A percentile compares a stretch with the other conserved stretches of the same genome.
phyloP scores from a whole-genome alignment of 1,139 yeast genomes.

The Zygoascus meyerae region DNA sequence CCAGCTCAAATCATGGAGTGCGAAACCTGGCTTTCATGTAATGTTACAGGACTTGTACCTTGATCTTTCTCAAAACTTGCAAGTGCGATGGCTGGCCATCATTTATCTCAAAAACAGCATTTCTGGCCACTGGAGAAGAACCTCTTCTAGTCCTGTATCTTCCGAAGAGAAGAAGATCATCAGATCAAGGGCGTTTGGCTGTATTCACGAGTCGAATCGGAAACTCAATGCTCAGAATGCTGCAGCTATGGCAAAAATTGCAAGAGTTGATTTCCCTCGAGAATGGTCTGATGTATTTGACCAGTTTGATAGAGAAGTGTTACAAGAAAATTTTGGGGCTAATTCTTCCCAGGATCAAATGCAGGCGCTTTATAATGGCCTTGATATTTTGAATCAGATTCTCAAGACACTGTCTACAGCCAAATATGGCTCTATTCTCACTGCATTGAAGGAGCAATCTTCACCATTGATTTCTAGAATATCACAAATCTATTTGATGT shows the following conservation, averaged over 20 bases:
- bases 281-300: slow-evolving; percentile 83
- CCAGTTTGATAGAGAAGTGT: slow-evolving; percentile 39
- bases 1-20: slow-evolving; percentile 65
- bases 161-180: slow-evolving; percentile 68
- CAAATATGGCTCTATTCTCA: slow-evolving; percentile 75
- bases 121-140: slow-evolving; percentile 70
- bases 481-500: slow-evolving; percentile 51
- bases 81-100: slow-evolving; percentile 77
- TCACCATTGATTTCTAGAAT: slow-evolving; percentile 56
- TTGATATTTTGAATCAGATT: slow-evolving; percentile 67
- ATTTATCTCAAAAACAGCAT: slow-evolving; percentile 85
- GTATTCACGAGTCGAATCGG: slow-evolving; percentile 63
- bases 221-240: slow-evolving; percentile 80
- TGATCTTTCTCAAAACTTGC: slow-evolving; percentile 51
- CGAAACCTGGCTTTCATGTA: slow-evolving; percentile 53
- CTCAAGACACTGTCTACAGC: slow-evolving; percentile 69
- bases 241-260: slow-evolving; percentile 69
- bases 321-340: neutral
- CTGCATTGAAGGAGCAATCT: slow-evolving; percentile 68
- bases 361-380: slow-evolving; percentile 52
- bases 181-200: slow-evolving; percentile 50
- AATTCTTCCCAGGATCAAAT: slow-evolving; percentile 39
- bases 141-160: slow-evolving; percentile 53
- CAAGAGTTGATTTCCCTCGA: slow-evolving; percentile 76
- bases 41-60: slow-evolving; percentile 55